Evolutionary conservation across 306 rosid genomes (phyloP).

Genomic region (Abrus pulchellus): DNA sequence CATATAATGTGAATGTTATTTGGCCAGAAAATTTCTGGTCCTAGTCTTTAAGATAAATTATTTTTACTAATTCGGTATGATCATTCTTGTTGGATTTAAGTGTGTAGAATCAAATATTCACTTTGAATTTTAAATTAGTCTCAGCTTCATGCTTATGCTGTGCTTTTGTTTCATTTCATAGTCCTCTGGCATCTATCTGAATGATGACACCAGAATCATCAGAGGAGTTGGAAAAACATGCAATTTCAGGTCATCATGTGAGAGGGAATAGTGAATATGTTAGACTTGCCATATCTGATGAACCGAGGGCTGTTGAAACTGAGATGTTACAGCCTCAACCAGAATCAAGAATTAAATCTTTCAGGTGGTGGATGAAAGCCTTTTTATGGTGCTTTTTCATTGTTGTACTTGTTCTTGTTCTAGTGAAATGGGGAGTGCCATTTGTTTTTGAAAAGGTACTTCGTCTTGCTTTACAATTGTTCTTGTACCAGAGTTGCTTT

Average conservation of each 20-base stretch:
- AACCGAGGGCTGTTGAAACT: conserved; percentile 60
- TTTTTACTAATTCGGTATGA: conserved; percentile 33
- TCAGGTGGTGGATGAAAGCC: conserved; percentile 81
- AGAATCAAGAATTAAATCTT: conserved; percentile 57
- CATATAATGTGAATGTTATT: conserved; percentile 29
- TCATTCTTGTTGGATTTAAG: conserved; percentile 21
- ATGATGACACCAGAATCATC: conserved; percentile 69
- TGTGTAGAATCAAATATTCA: conserved; percentile 24
- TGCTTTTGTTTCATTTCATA: conserved; percentile 36
- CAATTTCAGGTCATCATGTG: conserved; percentile 58
- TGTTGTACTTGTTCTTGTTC: conserved; percentile 54
- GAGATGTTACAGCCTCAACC: conserved; percentile 67
- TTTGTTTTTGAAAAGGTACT: conserved; percentile 87
- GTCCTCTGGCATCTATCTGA: conserved; percentile 49
- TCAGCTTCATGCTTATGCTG: conserved; percentile 37
- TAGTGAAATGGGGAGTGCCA: conserved; percentile 86
- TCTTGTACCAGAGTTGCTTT: conserved; percentile 24
- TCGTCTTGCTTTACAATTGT: conserved; percentile 37
- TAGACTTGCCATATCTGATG: conserved; percentile 84
- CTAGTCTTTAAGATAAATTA: background rate
- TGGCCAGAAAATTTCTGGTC: conserved; percentile 3
- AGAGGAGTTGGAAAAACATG: conserved; percentile 61
- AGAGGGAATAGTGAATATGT: conserved; percentile 80
- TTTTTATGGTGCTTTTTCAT: conserved; percentile 61
- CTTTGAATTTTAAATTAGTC: conserved; percentile 29